Evolutionary conservation across 345 rosid genomes (phyloP), one percentile per base, ranked within the genome.

Genomic region (Gossypium bickii): DNA sequence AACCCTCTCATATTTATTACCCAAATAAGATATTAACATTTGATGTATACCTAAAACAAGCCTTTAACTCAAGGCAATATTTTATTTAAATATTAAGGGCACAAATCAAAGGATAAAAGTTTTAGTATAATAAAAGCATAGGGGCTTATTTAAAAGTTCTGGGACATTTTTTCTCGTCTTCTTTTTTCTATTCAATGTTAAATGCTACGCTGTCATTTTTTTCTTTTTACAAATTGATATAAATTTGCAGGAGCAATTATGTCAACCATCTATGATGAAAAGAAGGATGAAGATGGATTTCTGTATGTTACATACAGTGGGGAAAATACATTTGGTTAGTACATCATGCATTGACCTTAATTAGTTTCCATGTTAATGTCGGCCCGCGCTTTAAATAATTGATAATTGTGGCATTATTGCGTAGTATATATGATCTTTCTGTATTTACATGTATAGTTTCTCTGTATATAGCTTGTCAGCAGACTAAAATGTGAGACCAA

Each of bases 271-370:
- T 93, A 93, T 12, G 94, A 89, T 56, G 94, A 93, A 69, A 89
- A 90, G 81, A 89, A 88, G 78, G 96, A 93, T 61, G 93, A 83
- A 64, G 97, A 93, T 52, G 97, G 94, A 44, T 93, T 93, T 80
- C 89, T 93, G 55, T 90, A 92, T 64, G 90, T 90, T 70, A 86
- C 94, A 20, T 92, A 92, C 86, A 90, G 96, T 43, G 97, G 97
- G 18, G 97, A 90, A 79, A 92, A 92, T 83, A 88, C 96, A 44
- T 92, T 92, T 60, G 97, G 97, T 72, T 74, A 49, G 72, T 15
- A 29, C 64, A 53, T 69, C 53, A 57, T 62, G 75, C 75, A 34
- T 15, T 62, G 59, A 49, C 16, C 66, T 52, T 57, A 67, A 56
- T 9, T 56, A 8, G 20, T 49, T 45, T 61, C 41, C 48, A 52